A percentile compares a stretch with the other conserved stretches of the same genome.
These are phyloP conservation scores for Pseudozyma hubeiensis DNA, from an alignment of 1,284 basidiomycete species.

Conservation along the genomic window DNA sequence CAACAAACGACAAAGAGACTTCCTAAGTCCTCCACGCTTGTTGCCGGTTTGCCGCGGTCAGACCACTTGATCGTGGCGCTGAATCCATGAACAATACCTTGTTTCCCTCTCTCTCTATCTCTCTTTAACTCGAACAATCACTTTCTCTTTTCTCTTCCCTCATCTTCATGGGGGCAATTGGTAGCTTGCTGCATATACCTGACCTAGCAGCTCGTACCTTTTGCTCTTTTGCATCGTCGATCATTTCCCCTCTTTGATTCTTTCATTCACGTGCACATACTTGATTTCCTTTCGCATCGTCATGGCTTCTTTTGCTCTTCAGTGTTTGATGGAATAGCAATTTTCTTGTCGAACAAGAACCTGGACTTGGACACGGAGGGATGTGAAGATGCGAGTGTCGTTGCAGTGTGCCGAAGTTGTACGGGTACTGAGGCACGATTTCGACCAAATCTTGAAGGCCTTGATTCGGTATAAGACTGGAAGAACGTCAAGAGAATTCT, in stretches of 20 bases:
- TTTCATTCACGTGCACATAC: neutral
- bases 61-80: slow-evolving; percentile 1
- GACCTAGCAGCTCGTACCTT: slow-evolving; percentile 2
- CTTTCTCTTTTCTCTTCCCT: slow-evolving; percentile 8
- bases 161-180: neutral
- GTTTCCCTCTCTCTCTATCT: slow-evolving; percentile 1
- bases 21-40: neutral
- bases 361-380: neutral
- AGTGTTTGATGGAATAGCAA: slow-evolving; percentile 22
- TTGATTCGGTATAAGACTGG: too few species aligned
- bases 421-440: too few species aligned
- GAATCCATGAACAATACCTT: slow-evolving; percentile 31
- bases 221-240: slow-evolving; percentile 6
- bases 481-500: too few species aligned
- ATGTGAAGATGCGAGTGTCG: too few species aligned
- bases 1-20: slow-evolving; percentile 7
- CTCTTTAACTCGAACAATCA: slow-evolving; percentile 2
- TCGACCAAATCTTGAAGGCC: too few species aligned
- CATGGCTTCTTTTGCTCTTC: slow-evolving; percentile 26
- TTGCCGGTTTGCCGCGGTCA: slow-evolving; percentile 14
- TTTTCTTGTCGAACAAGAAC: neutral
- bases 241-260: neutral
- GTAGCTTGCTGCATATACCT: slow-evolving; percentile 33
- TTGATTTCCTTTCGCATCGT: slow-evolving; percentile 24
- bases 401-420: too few species aligned